Conservation (phyloP, 345 rosid genomes). For the Sisymbrium irio region DNA sequence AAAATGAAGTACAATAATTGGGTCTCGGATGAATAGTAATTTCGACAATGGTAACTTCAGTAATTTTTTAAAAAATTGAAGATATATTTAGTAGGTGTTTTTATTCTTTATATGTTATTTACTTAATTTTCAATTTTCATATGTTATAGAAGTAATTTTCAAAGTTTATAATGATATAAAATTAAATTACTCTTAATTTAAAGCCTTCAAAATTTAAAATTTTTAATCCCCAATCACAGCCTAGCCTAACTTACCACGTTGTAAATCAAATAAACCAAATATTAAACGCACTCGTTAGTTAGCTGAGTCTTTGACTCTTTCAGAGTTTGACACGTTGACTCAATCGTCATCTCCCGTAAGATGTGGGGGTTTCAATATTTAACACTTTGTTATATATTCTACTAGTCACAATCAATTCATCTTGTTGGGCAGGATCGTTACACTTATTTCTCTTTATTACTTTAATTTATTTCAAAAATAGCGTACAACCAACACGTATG, state of each 20-base stretch:
- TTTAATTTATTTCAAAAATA: background rate
- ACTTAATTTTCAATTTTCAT: too few relatives aligned
- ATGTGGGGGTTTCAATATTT: conserved; percentile 12
- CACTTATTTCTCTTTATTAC: background rate
- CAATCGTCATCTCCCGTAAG: background rate
- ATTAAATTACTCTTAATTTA: too few relatives aligned
- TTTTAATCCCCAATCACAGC: too few relatives aligned
- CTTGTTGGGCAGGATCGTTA: conserved; percentile 20
- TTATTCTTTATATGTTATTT: too few relatives aligned
- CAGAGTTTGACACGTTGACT: conserved; percentile 11
- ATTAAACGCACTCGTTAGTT: background rate
- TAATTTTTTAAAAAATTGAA: too few relatives aligned
- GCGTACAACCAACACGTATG: background rate
- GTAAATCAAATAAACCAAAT: background rate
- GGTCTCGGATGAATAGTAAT: too few relatives aligned
- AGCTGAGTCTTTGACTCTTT: background rate
- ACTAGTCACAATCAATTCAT: conserved; percentile 15
- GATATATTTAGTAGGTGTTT: too few relatives aligned
- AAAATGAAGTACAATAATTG: too few relatives aligned
- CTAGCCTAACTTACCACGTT: background rate
- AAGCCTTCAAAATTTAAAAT: too few relatives aligned
- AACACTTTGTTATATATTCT: background rate
- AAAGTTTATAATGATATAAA: too few relatives aligned
- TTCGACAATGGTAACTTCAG: too few relatives aligned
- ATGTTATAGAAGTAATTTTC: too few relatives aligned